Base-by-base conservation (phyloP, 2,329 filamentous ascomycete species). In the Thelonectria olida region DNA sequence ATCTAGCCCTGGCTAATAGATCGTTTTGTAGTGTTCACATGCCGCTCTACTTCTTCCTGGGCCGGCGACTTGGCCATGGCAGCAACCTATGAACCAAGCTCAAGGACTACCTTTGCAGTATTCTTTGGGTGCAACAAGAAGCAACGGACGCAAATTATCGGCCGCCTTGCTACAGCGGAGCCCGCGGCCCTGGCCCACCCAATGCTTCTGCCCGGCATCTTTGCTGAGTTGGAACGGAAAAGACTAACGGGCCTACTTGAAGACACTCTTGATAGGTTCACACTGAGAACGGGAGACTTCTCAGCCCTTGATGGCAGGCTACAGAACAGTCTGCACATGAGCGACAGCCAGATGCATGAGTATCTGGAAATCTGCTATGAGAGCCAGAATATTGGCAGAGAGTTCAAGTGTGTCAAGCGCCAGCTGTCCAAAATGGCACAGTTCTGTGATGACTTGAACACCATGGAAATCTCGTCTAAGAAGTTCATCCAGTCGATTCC, bases 301-400 rank as follows among this genome's bases (percentile, higher is more conserved):
- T 27, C 52, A 6, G 12, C 15, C 3, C 8, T 49, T 20, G 17
- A 44, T 25, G 36, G n/a, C n/a, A 19, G 19, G 17, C 19, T 22
- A 8, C 17, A 20, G 17, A 25, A 8, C 20, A 23, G 23, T 19
- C 12, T 34, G 15, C 20, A 53, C 48, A 53, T 49, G 56, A 53
- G 36, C 5, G 49, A 51, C 19, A 9, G 22, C 2, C 23, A 55
- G 10, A 54, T 48, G 31, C 7, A 39, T 15, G 51, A 55, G 44
- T 60, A 60, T 34, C n/a, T 60, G 22, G 51, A 47, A 6, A 44
- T 60, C 6, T 60, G 57, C 20, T 54, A 41, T 9, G 49, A 54
- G 22, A 60, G 57, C 19, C 57, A 53, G 13, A 54, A 31, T 9
- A 19, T 60, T 7, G 36, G 25, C 3, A 53, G 48, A 19, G 49